Percentiles rank a stretch among this genome's conserved stretches.
Evolutionary conservation across 2,329 filamentous ascomycete species (phyloP).

Genomic region (Xylariaceae sp.): DNA sequence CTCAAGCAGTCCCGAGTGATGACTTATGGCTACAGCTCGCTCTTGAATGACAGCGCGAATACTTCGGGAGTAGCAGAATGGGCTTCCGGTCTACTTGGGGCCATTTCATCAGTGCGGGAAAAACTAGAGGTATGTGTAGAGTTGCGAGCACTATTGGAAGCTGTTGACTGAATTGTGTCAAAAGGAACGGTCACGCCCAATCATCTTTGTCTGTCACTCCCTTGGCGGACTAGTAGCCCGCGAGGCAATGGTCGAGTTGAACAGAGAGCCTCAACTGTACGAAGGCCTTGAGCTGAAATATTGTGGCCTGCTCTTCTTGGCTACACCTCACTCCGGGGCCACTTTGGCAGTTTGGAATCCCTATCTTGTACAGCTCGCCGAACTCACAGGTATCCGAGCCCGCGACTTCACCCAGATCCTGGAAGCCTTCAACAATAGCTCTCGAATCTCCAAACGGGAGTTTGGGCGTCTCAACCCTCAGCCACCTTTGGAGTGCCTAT

Average conservation of each 20-base stretch:
- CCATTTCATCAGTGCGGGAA: background rate
- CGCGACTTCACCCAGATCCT: background rate
- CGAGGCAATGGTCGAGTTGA: slow-evolving; percentile 1
- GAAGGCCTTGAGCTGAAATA: background rate
- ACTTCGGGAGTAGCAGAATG: background rate
- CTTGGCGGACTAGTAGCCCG: slow-evolving; percentile 7
- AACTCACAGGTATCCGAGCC: background rate
- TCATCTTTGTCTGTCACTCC: slow-evolving; percentile 7
- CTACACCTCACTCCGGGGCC: background rate
- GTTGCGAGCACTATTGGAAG: background rate
- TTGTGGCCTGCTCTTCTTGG: background rate
- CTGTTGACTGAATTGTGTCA: background rate
- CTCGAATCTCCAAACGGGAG: background rate
- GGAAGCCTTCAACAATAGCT: background rate
- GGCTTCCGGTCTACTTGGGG: background rate
- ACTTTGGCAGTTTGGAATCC: background rate
- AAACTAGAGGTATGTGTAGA: background rate
- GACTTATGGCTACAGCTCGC: slow-evolving; percentile 8
- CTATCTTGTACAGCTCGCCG: background rate
- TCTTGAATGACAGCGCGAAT: background rate
- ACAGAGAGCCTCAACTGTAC: background rate
- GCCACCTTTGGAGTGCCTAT: background rate
- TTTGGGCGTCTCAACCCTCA: background rate
- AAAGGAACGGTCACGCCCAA: slow-evolving; percentile 2
- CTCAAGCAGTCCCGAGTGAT: background rate